Percentiles rank a stretch among this genome's conserved stretches.
Evolutionary conservation across 257 asterid genomes (phyloP).

Genomic region (Linaria vulgaris): DNA sequence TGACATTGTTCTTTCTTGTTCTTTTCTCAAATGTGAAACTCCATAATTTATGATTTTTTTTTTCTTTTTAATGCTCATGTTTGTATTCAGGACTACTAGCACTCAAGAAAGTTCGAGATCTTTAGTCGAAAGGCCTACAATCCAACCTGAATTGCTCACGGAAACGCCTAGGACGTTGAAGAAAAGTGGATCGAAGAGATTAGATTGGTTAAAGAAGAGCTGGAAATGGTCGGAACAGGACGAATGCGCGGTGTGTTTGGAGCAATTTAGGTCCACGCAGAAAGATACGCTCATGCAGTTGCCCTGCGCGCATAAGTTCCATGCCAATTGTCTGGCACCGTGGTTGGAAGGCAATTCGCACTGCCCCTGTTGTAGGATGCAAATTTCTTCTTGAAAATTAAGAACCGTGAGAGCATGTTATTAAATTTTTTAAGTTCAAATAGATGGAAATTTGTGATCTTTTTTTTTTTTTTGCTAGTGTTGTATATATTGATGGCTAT

Average conservation of each 20-base stretch:
- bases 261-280: slow-evolving; percentile 32
- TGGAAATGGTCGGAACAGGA: slow-evolving; percentile 64
- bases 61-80: too few species aligned
- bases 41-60: too few species aligned
- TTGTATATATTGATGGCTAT: too few species aligned
- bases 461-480: too few species aligned
- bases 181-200: slow-evolving; percentile 48
- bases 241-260: slow-evolving; percentile 80
- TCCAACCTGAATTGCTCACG: slow-evolving; percentile 12
- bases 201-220: slow-evolving; percentile 52
- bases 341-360: slow-evolving; percentile 65
- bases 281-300: slow-evolving; percentile 54
- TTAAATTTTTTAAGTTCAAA: too few species aligned
- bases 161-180: slow-evolving; percentile 31
- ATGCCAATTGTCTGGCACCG: slow-evolving; percentile 62
- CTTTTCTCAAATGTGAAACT: too few species aligned
- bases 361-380: slow-evolving; percentile 74
- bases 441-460: too few species aligned
- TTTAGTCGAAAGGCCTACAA: slow-evolving; percentile 22
- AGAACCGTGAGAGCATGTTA: too few species aligned
- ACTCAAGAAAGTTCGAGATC: slow-evolving; percentile 22
- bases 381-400: slow-evolving; percentile 39
- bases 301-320: slow-evolving; percentile 71
- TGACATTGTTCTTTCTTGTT: too few species aligned
- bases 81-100: slow-evolving; percentile 17